Evolutionary conservation across 345 rosid genomes (phyloP), one percentile per base, ranked within the genome.

Genomic region (Salix viminalis): DNA sequence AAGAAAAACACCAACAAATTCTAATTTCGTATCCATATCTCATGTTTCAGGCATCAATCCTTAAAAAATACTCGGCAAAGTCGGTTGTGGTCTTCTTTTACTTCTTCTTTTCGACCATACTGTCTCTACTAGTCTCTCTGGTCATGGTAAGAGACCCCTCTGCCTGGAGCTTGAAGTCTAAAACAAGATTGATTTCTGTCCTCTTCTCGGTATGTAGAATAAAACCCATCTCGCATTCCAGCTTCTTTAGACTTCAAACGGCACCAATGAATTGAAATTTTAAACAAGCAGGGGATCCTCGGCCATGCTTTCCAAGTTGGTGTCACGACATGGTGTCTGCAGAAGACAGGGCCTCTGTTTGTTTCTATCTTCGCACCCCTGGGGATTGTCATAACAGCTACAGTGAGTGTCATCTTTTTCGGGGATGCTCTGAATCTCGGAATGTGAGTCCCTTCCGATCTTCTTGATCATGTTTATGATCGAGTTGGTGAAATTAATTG

Each of bases 291-390:
- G 84, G 84, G 75, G 15, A 6, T 76, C 13, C 12, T 78, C 58
- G 77, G 73, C 19, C 2, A 24, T 32, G 64, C 65, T 28, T 37
- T 85, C 37, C 75, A 71, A 6, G 3, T 39, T 12, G 50, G 66
- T 67, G 73, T 83, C 41, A 19, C 7, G 4, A 46, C 70, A 23
- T 83, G 85, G 79, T 80, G 86, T 77, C 66, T 83, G 16, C 39
- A 39, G 18, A 78, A 44, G 39, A 70, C 13, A 23, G 84, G 83
- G 14, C 86, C 88, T 67, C 48, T 80, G 14, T 73, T 73, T 74
- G 84, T 85, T n/a, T 58, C 84, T 5, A 61, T 76, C 76, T 83
- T 83, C 75, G 81, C 80, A 81, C 88, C 88, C 32, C 21, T 83
- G 64, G 79, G 69, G 6, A 67, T 78, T 10, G 8, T 85, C 34